A percentile compares a stretch with the other conserved stretches of the same genome.
Conservation (phyloP, 768 basidiomycete genomes). For the Boletus rex-veris region DNA sequence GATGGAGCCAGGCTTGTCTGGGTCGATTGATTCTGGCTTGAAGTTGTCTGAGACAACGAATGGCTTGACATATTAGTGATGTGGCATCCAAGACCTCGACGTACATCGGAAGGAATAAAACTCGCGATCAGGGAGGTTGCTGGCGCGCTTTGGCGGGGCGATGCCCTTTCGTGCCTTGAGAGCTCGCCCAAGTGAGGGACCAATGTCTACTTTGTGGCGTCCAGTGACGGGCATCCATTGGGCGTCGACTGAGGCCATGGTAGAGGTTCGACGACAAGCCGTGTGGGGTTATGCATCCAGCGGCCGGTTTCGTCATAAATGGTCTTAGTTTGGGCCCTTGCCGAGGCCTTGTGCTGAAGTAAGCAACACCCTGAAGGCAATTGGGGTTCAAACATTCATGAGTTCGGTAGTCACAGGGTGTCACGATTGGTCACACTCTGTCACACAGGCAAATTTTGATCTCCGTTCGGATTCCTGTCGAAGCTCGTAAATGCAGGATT, state of each 20-base stretch:
- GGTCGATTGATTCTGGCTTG: constrained; percentile 69
- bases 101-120: constrained; percentile 78
- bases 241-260: constrained; percentile 43
- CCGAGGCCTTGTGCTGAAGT: constrained; percentile 24
- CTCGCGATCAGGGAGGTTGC: constrained; percentile 55
- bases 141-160: constrained; percentile 37
- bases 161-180: constrained; percentile 66
- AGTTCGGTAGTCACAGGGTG: no score
- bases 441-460: no score
- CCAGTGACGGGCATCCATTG: constrained; percentile 61
- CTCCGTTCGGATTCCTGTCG: no score
- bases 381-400: no score
- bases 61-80: neutral
- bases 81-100: constrained; percentile 25
- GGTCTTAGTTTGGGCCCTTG: constrained; percentile 8
- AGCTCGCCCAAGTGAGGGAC: constrained; percentile 57
- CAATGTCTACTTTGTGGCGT: constrained; percentile 56
- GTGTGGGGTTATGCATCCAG: constrained; percentile 10
- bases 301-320: constrained; percentile 13
- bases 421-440: no score
- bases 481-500: no score
- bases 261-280: constrained; percentile 29
- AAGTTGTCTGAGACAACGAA: constrained; percentile 56
- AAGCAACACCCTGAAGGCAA: constrained; percentile 11
- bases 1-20: constrained; percentile 60